Evolutionary conservation across 805 yeast species (phyloP), one percentile per base, ranked within the genome.

Genomic region (Candida manassasensis): DNA sequence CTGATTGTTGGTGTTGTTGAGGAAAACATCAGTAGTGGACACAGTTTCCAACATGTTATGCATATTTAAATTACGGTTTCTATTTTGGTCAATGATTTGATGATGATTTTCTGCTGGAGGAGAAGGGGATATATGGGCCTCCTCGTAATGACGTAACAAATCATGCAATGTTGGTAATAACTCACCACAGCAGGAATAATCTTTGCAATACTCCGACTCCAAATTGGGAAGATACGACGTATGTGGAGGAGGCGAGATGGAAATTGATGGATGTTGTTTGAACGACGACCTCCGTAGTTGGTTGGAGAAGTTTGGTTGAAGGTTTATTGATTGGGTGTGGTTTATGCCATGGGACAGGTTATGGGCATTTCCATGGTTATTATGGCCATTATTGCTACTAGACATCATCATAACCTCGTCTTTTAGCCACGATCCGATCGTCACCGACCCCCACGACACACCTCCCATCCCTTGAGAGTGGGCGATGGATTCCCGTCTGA

Each of bases 381-480:
- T 44, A 32, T 45, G 41, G 21, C 39, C 19, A 14, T 10, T 22
- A 30, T 30, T 21, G 21, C 33, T 30, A n/a, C 12, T 13, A 19
- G 50, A 49, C 27, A 59, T 71, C 66, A 82, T 73, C 78, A 84
- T 71, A 13, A 84, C 90, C 53, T 90, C 98, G 57, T 90, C 97
- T 53, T 88, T 84, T 16, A 90, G 68, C 98, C 98, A 90, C 11
- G 93, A 81, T 10, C 97, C 97, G 19, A 90, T 88, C 18, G 95
- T 83, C 38, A 89, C 78, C 3, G 95, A 88, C 15, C 97, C 97
- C 96, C 97, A 90, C 6, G 95, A 82, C 21, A 90, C 84, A 31
- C 97, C 98, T 29, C 97, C 97, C 81, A 93, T 85, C 8, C 97
- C 97, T 56, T 87, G 96, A 2, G 96, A 83, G 57, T 90, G 97